Evolutionary conservation across 495 filamentous ascomycete species (phyloP), one percentile per base, ranked within the genome.

Genomic region (Geoglossum glabrum): DNA sequence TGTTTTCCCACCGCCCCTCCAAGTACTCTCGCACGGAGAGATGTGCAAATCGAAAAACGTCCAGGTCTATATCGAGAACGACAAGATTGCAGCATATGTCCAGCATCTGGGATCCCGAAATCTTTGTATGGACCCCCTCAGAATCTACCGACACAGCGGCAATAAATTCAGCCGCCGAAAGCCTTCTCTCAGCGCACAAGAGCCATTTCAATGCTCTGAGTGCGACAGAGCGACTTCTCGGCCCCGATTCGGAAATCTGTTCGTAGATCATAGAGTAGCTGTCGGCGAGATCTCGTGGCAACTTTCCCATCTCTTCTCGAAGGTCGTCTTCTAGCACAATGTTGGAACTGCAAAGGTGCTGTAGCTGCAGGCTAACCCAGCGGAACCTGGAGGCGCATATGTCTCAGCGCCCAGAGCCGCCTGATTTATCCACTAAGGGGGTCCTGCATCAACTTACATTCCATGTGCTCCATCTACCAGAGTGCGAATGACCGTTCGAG

Each of bases 41-140:
- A 60, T 67, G 64, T 27, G 65, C 65, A 59, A 67, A 67, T 21
- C 65, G 65, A 25, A 66, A 66, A 47, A 62, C 47, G 26, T 60
- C 43, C 10, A 62, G 50, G 5, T 58, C 49, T 30, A 38, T 5
- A 38, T 67, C 65, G 43, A 56, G 13, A 10, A 64, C 33, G 25
- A 67, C 34, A 43, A 67, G 40, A 21, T 45, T 45, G 17, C 40
- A 21, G n/a, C 40, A 45, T 4, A 45, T 45, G 11, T 21, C 23
- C n/a, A 21, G 7, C 2, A 45, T 9, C 11, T 45, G 5, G 1
- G 19, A 8, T 15, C 11, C 23, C 17, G 17, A 3, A 3, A 45
- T 19, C n/a, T 21, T 13, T 1, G 10, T 45, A 15, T 13, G 13
- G 5, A 15, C 17, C 13, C 36, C 40, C n/a, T 10, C n/a, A 4